Percentiles rank a stretch among this genome's conserved stretches.
These are phyloP conservation scores for Capsicum pubescens DNA, from an alignment of 257 asterid genomes.

Conservation along the genomic window DNA sequence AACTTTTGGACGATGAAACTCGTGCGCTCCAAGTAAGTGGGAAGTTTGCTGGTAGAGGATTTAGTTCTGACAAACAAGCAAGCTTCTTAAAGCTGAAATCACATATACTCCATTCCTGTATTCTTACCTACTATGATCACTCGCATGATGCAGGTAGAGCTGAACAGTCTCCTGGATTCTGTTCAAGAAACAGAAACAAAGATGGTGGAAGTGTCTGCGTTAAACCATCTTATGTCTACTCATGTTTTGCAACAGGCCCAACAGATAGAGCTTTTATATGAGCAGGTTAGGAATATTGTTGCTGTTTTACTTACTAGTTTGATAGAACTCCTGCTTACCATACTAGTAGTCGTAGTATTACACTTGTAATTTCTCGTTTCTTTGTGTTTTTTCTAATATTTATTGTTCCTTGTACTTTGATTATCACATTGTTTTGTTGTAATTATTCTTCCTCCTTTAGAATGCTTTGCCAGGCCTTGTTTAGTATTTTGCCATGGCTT, in stretches of 20 bases:
- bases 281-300: constrained; percentile 57
- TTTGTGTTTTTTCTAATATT: too few relatives aligned
- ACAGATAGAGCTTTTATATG: constrained; percentile 84
- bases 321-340: background rate
- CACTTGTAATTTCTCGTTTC: too few relatives aligned
- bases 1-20: constrained; percentile 81
- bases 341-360: too few relatives aligned
- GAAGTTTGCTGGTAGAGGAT: background rate
- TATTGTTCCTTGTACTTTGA: too few relatives aligned
- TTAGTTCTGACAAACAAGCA: background rate
- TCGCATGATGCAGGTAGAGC: constrained; percentile 62
- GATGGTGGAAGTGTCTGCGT: constrained; percentile 95
- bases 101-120: background rate
- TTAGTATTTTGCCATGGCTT: too few relatives aligned
- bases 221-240: constrained; percentile 96
- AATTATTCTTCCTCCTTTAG: too few relatives aligned
- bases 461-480: too few relatives aligned
- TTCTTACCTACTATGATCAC: background rate
- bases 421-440: too few relatives aligned
- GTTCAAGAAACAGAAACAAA: constrained; percentile 89
- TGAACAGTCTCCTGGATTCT: constrained; percentile 81
- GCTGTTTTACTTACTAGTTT: background rate
- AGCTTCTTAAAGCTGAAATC: background rate
- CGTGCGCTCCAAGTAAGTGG: constrained; percentile 79
- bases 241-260: constrained; percentile 92